Evolutionary conservation across 2,329 filamentous ascomycete species (phyloP).

Genomic region (Aureobasidium namibiae): DNA sequence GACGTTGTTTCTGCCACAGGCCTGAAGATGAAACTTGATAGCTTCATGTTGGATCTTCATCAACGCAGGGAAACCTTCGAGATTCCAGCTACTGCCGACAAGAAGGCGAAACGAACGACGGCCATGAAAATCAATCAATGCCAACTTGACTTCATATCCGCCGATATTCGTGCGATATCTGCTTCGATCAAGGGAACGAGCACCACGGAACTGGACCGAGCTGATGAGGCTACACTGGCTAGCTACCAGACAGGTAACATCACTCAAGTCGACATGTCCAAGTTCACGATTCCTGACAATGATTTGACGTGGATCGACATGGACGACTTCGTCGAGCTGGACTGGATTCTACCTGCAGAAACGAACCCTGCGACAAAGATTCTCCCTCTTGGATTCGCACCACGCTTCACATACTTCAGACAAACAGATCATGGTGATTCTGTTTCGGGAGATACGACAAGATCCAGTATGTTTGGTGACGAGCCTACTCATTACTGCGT

Average conservation of each 20-base stretch:
- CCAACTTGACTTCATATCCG: constrained; percentile 83
- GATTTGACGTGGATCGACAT: constrained; percentile 98
- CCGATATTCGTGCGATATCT: constrained; percentile 87
- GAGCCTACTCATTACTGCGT: constrained; percentile 93
- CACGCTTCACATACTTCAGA: constrained; percentile 93
- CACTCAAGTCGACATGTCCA: constrained; percentile 55
- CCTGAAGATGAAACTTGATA: constrained; percentile 91
- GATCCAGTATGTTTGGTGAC: constrained; percentile 83
- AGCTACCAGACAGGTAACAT: constrained; percentile 38
- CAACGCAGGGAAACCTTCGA: constrained; percentile 87
- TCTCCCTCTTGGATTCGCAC: constrained; percentile 80
- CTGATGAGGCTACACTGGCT: constrained; percentile 54
- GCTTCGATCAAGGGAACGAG: constrained; percentile 79
- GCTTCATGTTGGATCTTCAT: constrained; percentile 94
- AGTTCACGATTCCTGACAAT: constrained; percentile 91
- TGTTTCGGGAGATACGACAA: constrained; percentile 69
- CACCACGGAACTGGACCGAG: constrained; percentile 61
- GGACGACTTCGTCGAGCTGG: constrained; percentile 97
- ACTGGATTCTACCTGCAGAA: constrained; percentile 88
- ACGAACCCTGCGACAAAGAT: constrained; percentile 91
- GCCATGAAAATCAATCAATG: constrained; percentile 94
- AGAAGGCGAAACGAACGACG: constrained; percentile 71
- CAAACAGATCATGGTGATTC: constrained; percentile 85
- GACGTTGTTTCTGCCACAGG: constrained; percentile 82
- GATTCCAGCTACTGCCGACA: constrained; percentile 58